Conservation (phyloP, 768 basidiomycete species). For the Tylopilus sp. region DNA sequence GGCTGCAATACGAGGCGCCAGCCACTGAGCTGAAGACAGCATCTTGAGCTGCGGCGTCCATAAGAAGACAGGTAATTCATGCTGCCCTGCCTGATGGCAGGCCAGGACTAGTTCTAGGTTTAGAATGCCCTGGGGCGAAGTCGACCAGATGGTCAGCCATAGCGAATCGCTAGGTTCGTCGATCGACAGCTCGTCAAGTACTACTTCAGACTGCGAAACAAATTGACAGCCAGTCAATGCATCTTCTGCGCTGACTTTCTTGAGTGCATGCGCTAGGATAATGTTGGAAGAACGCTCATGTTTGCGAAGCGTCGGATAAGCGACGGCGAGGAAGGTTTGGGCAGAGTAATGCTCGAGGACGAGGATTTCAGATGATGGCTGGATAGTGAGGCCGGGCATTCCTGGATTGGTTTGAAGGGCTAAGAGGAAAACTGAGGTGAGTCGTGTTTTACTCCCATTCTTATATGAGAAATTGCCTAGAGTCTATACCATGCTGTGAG, state of each 20-base stretch:
- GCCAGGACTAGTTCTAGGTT: constrained; percentile 45
- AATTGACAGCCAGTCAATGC: constrained; percentile 38
- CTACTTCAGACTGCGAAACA: constrained; percentile 32
- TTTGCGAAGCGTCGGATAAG: constrained; percentile 40
- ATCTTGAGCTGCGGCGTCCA: constrained; percentile 37
- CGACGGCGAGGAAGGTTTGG: constrained; percentile 38
- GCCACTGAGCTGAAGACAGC: constrained; percentile 25
- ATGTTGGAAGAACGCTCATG: constrained; percentile 52
- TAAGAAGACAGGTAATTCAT: constrained; percentile 52
- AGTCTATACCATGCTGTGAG: constrained; percentile 14
- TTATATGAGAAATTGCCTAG: constrained; percentile 8
- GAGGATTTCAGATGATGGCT: constrained; percentile 17
- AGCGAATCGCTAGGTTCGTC: constrained; percentile 31
- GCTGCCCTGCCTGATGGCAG: constrained; percentile 42
- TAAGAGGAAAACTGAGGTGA: not conserved
- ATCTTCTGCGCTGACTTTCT: constrained; percentile 37
- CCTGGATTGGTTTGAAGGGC: not conserved
- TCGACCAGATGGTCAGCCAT: constrained; percentile 52
- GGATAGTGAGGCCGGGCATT: constrained; percentile 33
- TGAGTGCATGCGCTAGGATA: constrained; percentile 49
- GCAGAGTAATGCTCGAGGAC: constrained; percentile 41
- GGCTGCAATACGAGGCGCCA: constrained; percentile 34
- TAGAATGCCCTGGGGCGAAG: constrained; percentile 25
- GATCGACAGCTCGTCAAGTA: constrained; percentile 21
- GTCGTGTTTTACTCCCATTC: not conserved